These are phyloP conservation scores for Ceratocystiopsis sp. DNA, from an alignment of 2,329 filamentous ascomycete genomes.

Conservation along the genomic window DNA sequence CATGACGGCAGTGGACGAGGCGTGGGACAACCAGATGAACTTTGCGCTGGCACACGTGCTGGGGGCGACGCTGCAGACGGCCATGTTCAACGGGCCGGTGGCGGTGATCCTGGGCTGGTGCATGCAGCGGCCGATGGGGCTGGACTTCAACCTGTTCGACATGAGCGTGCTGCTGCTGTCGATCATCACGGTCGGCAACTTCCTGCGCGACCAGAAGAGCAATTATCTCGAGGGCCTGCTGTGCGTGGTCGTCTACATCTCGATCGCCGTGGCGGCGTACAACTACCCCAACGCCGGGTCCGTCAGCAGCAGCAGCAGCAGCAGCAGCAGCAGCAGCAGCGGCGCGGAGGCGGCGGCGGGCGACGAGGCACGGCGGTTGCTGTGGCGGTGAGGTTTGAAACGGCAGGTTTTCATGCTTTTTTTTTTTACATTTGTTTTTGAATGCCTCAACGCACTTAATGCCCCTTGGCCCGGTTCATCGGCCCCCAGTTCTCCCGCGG, in stretches of 20 bases:
- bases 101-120: conserved; percentile 76
- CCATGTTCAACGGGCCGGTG: conserved; percentile 71
- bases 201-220: conserved; percentile 72
- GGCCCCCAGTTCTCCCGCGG: conserved; percentile 91
- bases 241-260: conserved; percentile 50
- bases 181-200: conserved; percentile 75
- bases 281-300: conserved; percentile 9
- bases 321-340: too few relatives aligned
- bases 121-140: conserved; percentile 49
- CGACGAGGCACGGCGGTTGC: too few relatives aligned
- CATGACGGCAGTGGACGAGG: conserved; percentile 69
- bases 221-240: conserved; percentile 81
- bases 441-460: conserved; percentile 20
- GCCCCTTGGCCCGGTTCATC: conserved; percentile 41
- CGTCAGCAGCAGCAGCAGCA: neutral
- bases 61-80: conserved; percentile 76
- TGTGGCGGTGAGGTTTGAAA: too few relatives aligned
- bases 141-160: conserved; percentile 81
- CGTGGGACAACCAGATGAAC: conserved; percentile 71
- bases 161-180: conserved; percentile 64
- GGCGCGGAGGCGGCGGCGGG: too few relatives aligned
- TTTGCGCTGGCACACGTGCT: conserved; percentile 74
- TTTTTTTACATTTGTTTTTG: too few relatives aligned
- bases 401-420: too few relatives aligned
- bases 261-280: conserved; percentile 32